phyloP scores from a whole-genome alignment of 192 early-diverging fungal species.

The Entomortierella chlamydospora region DNA sequence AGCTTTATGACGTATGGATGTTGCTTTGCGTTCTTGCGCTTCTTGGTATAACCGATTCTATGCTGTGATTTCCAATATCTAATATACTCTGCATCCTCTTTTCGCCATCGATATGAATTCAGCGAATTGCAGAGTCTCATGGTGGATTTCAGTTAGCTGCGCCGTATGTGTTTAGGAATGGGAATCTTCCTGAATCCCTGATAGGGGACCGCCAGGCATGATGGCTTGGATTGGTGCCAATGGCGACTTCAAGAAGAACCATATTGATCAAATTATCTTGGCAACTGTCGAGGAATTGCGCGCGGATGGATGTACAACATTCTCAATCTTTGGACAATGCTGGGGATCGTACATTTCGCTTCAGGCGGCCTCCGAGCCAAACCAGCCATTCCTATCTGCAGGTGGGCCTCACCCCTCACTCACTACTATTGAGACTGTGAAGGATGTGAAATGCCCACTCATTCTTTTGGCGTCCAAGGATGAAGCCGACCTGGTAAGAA shows the following conservation, averaged over 20 bases:
- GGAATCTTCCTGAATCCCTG: conserved; percentile 39
- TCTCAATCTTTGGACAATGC: conserved; percentile 74
- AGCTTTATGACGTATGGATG: conserved; percentile 67
- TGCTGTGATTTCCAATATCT: no score
- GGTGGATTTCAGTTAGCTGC: conserved; percentile 70
- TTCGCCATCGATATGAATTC: no score
- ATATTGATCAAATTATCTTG: conserved; percentile 7
- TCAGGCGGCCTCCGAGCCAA: conserved; percentile 54
- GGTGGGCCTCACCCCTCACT: conserved; percentile 74
- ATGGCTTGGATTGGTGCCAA: conserved; percentile 41
- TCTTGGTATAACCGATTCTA: no score
- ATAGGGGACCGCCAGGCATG: conserved; percentile 32
- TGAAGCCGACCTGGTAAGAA: conserved; percentile 64
- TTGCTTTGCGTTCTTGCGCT: no score
- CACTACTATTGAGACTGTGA: conserved; percentile 58
- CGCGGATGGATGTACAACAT: conserved; percentile 50
- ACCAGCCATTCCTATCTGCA: conserved; percentile 55
- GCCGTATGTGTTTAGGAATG: conserved; percentile 70
- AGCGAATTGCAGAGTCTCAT: conserved; percentile 61
- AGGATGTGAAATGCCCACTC: conserved; percentile 67
- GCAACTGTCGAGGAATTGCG: conserved; percentile 51
- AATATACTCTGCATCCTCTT: no score
- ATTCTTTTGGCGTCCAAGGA: conserved; percentile 70
- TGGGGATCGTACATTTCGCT: conserved; percentile 73
- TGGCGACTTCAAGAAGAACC: conserved; percentile 18